Evolutionary conservation across 202 grass and related monocot genomes (phyloP).

Genomic region (Cymbopogon flexuosus): DNA sequence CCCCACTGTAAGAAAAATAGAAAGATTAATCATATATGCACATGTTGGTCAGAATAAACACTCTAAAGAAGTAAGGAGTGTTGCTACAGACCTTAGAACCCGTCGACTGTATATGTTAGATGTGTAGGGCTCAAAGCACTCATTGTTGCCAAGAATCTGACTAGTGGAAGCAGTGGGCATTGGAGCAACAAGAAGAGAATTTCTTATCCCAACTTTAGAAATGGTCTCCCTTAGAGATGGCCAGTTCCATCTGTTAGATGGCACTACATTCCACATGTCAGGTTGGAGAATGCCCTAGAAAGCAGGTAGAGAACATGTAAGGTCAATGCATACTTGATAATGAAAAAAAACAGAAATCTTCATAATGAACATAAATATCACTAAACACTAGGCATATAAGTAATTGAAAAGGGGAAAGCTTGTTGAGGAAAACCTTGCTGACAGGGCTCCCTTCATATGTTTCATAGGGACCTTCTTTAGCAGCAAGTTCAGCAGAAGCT

Average conservation of each 20-base stretch:
- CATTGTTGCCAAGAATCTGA: conserved; percentile 98
- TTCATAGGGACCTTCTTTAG: conserved; percentile 85
- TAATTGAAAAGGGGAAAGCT: background rate
- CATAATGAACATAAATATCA: background rate
- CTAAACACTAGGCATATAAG: background rate
- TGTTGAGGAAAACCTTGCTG: conserved; percentile 66
- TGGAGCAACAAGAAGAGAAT: conserved; percentile 93
- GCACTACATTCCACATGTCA: conserved; percentile 81
- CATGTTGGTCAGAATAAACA: background rate
- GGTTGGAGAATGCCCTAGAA: conserved; percentile 83
- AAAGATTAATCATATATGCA: conserved; percentile 32
- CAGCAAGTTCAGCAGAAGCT: conserved; percentile 78
- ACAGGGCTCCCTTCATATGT: conserved; percentile 87
- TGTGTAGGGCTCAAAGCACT: conserved; percentile 97
- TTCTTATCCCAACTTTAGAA: conserved; percentile 69
- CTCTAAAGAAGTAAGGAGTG: background rate
- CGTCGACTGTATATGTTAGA: conserved; percentile 93
- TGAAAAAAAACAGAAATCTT: background rate
- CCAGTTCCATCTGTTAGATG: conserved; percentile 87
- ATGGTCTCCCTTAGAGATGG: conserved; percentile 63
- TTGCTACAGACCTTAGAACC: conserved; percentile 67
- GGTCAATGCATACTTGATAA: background rate
- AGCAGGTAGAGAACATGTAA: background rate
- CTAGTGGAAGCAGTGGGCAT: conserved; percentile 99
- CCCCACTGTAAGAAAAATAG: conserved; percentile 53